phyloP scores from a whole-genome alignment of 2,329 filamentous ascomycete genomes.

The Neospermospora avenae region DNA sequence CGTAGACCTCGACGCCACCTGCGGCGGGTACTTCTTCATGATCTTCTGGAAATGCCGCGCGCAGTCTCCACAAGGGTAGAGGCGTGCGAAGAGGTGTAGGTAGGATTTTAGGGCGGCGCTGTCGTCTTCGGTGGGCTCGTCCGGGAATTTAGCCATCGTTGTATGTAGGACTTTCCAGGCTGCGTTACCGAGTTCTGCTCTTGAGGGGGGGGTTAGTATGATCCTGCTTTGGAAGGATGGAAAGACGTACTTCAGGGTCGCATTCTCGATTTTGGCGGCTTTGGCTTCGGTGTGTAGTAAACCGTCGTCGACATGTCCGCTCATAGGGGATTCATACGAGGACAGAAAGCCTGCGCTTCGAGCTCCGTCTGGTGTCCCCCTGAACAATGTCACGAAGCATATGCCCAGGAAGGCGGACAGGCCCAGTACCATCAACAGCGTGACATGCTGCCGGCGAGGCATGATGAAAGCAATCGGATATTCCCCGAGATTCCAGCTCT shows the following conservation, averaged over 20 bases:
- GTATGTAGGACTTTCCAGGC: conserved; percentile 70
- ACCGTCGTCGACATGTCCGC: conserved; percentile 40
- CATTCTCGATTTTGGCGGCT: conserved; percentile 78
- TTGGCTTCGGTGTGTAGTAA: conserved; percentile 67
- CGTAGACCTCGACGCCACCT: conserved; percentile 59
- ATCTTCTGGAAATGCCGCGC: conserved; percentile 64
- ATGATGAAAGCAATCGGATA: conserved; percentile 21
- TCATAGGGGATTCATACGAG: conserved; percentile 19
- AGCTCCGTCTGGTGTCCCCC: conserved; percentile 20
- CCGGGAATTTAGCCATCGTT: conserved; percentile 67
- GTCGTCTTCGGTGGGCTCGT: conserved; percentile 60
- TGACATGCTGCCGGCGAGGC: conserved; percentile 43
- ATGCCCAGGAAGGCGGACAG: conserved; percentile 57
- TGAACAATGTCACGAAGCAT: conserved; percentile 49
- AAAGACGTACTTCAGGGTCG: conserved; percentile 65
- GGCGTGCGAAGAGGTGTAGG: conserved; percentile 62
- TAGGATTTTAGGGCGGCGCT: conserved; percentile 61
- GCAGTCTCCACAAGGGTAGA: conserved; percentile 70
- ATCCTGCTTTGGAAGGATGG: not conserved
- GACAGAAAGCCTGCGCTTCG: conserved; percentile 20
- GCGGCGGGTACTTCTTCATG: conserved; percentile 60
- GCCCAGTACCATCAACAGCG: conserved; percentile 52
- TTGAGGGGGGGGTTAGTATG: conserved; percentile 23
- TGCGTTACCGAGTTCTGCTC: conserved; percentile 60
- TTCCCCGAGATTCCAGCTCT: not conserved